phyloP scores from a whole-genome alignment of 2,329 filamentous ascomycete genomes.

The Davidsoniella eucalypti region DNA sequence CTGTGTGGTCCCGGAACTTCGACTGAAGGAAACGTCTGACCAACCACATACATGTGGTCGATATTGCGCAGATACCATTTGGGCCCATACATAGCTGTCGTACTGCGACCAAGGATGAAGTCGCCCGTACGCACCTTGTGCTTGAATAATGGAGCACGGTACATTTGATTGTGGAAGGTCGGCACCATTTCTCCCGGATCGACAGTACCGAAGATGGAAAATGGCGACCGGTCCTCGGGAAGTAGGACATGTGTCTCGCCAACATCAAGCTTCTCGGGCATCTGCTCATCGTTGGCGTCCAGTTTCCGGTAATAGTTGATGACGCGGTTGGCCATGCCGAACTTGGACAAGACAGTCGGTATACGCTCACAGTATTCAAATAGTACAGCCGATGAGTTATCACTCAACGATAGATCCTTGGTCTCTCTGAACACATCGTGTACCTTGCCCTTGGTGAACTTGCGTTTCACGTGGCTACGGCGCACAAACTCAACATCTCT shows the following conservation, averaged over 20 bases:
- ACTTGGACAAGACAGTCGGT: slow-evolving; percentile 82
- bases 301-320: slow-evolving; percentile 95
- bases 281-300: slow-evolving; percentile 52
- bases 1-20: slow-evolving; percentile 90
- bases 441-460: slow-evolving; percentile 64
- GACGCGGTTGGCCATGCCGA: slow-evolving; percentile 90
- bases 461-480: slow-evolving; percentile 59
- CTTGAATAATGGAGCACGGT: slow-evolving; percentile 81
- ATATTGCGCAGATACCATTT: slow-evolving; percentile 76
- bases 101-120: slow-evolving; percentile 72
- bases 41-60: slow-evolving; percentile 79
- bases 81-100: slow-evolving; percentile 60
- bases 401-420: slow-evolving; percentile 68
- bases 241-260: slow-evolving; percentile 79
- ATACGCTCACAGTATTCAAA: slow-evolving; percentile 94
- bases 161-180: slow-evolving; percentile 90
- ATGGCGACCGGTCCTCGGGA: slow-evolving; percentile 89
- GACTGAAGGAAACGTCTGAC: slow-evolving; percentile 80
- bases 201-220: slow-evolving; percentile 86
- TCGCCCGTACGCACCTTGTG: slow-evolving; percentile 65
- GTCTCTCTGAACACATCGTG: slow-evolving; percentile 66
- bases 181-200: slow-evolving; percentile 80
- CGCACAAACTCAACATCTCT: slow-evolving; percentile 56
- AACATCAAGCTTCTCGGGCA: slow-evolving; percentile 63
- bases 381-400: slow-evolving; percentile 75